Conservation (phyloP, 2,329 filamentous ascomycete genomes). For the Trichocomaceae sp. region DNA sequence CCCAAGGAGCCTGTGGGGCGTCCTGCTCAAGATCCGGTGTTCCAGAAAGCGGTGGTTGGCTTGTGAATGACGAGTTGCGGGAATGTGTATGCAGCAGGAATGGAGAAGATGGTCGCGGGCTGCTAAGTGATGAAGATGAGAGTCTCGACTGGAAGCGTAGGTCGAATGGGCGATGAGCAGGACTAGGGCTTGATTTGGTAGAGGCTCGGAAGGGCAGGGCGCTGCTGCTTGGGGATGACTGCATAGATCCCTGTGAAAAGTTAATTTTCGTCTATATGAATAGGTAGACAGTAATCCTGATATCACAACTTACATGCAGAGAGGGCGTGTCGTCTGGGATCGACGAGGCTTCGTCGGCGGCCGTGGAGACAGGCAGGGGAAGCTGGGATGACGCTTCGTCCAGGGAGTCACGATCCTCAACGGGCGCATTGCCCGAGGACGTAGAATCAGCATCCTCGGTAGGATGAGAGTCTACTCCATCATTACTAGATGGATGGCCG, state of each 20-base stretch:
- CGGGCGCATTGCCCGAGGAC: conserved; percentile 19
- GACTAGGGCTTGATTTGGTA: conserved; percentile 65
- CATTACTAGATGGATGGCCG: conserved; percentile 17
- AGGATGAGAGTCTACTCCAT: conserved; percentile 15
- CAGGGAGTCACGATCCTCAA: conserved; percentile 15
- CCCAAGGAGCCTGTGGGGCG: conserved; percentile 77
- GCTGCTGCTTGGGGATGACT: conserved; percentile 65
- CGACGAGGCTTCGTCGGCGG: conserved; percentile 63
- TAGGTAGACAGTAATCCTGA: conserved; percentile 32
- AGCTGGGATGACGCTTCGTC: conserved; percentile 22
- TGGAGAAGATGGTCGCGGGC: conserved; percentile 67
- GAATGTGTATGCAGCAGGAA: conserved; percentile 71
- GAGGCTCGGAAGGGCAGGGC: conserved; percentile 63
- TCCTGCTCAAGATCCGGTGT: conserved; percentile 60
- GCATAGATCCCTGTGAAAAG: conserved; percentile 42
- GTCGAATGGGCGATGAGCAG: conserved; percentile 88
- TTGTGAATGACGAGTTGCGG: conserved; percentile 70
- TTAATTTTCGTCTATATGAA: conserved; percentile 16
- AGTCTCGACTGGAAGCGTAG: conserved; percentile 87
- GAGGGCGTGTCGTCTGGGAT: conserved; percentile 81
- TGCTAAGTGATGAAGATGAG: conserved; percentile 53
- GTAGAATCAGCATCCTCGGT: conserved; percentile 20
- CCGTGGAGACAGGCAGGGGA: conserved; percentile 21
- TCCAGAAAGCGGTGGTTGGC: conserved; percentile 51
- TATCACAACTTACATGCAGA: conserved; percentile 58